Evolutionary conservation across 805 yeast species (phyloP).

Genomic region (Nakazawaea ernobii): DNA sequence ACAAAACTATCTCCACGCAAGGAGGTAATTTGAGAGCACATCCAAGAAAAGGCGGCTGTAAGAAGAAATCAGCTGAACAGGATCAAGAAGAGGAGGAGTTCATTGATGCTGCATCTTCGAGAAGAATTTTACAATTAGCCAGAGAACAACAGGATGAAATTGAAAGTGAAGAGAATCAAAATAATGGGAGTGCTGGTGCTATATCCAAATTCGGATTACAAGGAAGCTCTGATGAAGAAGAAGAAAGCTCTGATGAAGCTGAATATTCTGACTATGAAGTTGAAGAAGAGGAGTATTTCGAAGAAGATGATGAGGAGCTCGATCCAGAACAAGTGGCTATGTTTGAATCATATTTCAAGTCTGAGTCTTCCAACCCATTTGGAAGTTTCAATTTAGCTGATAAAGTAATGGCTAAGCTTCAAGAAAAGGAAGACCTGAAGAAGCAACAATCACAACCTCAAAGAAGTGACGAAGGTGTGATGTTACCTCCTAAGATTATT

Average conservation of each 20-base stretch:
- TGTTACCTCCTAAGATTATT: slow-evolving; percentile 93
- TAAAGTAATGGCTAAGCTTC: slow-evolving; percentile 84
- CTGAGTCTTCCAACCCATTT: slow-evolving; percentile 18
- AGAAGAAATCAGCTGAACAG: slow-evolving; percentile 22
- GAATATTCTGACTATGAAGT: slow-evolving; percentile 25
- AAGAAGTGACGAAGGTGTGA: slow-evolving; percentile 63
- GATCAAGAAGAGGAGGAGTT: slow-evolving; percentile 54
- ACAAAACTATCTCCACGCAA: slow-evolving; percentile 69
- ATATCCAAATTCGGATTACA: slow-evolving; percentile 15
- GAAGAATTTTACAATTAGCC: slow-evolving; percentile 85
- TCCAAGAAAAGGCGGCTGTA: slow-evolving; percentile 24
- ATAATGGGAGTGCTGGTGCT: slow-evolving; percentile 20
- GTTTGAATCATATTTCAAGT: slow-evolving; percentile 69
- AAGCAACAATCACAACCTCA: slow-evolving; percentile 25
- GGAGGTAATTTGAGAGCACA: slow-evolving; percentile 60
- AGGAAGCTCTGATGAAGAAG: slow-evolving; percentile 26
- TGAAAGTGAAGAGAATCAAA: slow-evolving; percentile 54
- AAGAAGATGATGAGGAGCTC: slow-evolving; percentile 55
- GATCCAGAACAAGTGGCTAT: slow-evolving; percentile 80
- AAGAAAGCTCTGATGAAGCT: slow-evolving; percentile 23
- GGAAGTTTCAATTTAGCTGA: slow-evolving; percentile 77
- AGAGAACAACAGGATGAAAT: slow-evolving; percentile 90
- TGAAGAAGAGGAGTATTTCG: slow-evolving; percentile 34
- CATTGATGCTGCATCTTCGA: slow-evolving; percentile 76
- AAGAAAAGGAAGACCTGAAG: slow-evolving; percentile 52